Conservation (phyloP, 192 early-diverging fungal species). For the Podila horticola region DNA sequence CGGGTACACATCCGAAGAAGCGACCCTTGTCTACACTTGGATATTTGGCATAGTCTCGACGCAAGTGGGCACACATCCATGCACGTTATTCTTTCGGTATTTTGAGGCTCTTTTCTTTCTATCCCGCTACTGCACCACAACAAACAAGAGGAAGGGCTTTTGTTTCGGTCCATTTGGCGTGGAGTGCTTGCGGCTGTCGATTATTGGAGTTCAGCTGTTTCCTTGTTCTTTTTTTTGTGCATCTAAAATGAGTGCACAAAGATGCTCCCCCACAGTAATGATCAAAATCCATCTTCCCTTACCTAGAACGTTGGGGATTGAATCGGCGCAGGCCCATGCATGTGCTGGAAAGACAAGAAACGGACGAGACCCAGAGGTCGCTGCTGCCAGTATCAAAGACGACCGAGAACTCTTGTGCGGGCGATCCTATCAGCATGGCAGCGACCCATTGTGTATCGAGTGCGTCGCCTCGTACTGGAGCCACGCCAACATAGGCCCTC, state of each 20-base stretch:
- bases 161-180: too few relatives aligned
- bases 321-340: conserved; percentile 59
- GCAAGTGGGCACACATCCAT: too few relatives aligned
- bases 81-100: too few relatives aligned
- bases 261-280: background rate
- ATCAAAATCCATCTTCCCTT: conserved; percentile 1
- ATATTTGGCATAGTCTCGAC: too few relatives aligned
- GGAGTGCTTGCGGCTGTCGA: too few relatives aligned
- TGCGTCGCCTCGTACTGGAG: conserved; percentile 42
- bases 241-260: background rate
- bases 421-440: conserved; percentile 59
- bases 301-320: conserved; percentile 53
- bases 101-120: too few relatives aligned
- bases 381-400: conserved; percentile 71
- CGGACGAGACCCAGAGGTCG: conserved; percentile 68
- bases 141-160: too few relatives aligned
- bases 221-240: too few relatives aligned
- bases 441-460: conserved; percentile 52
- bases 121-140: too few relatives aligned
- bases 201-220: too few relatives aligned
- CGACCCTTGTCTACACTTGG: too few relatives aligned
- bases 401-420: conserved; percentile 63
- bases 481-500: conserved; percentile 40
- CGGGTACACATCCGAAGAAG: too few relatives aligned
- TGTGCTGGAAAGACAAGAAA: conserved; percentile 56